Percentiles rank a stretch among this genome's conserved stretches.
Conservation (phyloP, 2,329 filamentous ascomycete genomes). For the Diaporthe humulicola region DNA sequence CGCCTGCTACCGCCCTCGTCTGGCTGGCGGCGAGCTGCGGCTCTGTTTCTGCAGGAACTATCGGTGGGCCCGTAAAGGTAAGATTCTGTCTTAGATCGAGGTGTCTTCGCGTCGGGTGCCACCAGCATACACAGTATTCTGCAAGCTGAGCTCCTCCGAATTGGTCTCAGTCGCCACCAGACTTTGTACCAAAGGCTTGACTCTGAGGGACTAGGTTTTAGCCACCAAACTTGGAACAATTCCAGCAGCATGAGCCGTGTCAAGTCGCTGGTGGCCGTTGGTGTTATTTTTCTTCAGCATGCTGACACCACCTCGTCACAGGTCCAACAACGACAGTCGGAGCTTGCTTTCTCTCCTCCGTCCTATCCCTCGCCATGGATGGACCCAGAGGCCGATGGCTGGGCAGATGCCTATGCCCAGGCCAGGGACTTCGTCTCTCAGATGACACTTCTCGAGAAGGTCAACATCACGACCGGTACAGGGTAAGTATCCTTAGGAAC, state of each 20-base stretch:
- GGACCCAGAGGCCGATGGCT: conserved; percentile 77
- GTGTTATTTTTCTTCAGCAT: conserved; percentile 2
- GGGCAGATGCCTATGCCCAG: conserved; percentile 81
- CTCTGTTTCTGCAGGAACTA: conserved; percentile 40
- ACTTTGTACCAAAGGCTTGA: not conserved
- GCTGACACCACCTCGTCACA: conserved; percentile 42
- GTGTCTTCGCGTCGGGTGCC: too few species aligned
- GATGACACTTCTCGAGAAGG: conserved; percentile 88
- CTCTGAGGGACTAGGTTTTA: too few species aligned
- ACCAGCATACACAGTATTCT: not conserved
- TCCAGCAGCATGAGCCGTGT: not conserved
- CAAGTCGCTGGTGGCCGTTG: not conserved
- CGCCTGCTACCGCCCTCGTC: conserved; percentile 41
- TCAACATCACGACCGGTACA: conserved; percentile 93
- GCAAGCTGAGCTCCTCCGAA: not conserved
- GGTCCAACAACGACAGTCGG: conserved; percentile 42
- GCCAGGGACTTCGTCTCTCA: conserved; percentile 85
- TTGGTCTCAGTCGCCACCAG: not conserved
- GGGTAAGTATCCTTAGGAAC: conserved; percentile 67
- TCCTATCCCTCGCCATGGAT: conserved; percentile 92
- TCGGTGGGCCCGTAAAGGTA: conserved; percentile 42
- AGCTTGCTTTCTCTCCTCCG: conserved; percentile 63
- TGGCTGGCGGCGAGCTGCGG: conserved; percentile 43
- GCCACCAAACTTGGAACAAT: not conserved
- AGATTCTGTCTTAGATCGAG: not conserved